phyloP scores from a whole-genome alignment of 345 rosid species.

The Mallotus nudiflorus region DNA sequence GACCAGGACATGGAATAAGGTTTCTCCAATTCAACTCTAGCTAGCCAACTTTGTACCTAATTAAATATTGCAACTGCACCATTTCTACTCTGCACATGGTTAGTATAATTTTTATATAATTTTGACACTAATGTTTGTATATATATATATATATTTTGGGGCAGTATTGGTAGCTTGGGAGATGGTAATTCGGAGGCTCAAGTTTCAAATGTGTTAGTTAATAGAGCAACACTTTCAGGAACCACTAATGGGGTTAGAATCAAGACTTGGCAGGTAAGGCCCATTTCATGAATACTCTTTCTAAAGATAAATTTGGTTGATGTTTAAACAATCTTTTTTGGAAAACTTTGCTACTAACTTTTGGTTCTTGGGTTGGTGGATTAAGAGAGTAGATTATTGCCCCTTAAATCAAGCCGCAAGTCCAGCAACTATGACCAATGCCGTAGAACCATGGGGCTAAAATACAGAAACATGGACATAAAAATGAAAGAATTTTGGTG shows the following conservation, averaged over 20 bases:
- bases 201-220: slow-evolving; percentile 75
- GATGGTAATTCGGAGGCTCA: slow-evolving; percentile 50
- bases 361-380: too few relatives aligned
- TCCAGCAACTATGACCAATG: too few relatives aligned
- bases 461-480: too few relatives aligned
- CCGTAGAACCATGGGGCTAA: too few relatives aligned
- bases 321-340: too few relatives aligned
- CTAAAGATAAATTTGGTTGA: too few relatives aligned
- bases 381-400: too few relatives aligned
- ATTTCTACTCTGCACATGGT: neutral
- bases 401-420: too few relatives aligned
- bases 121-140: neutral
- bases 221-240: slow-evolving; percentile 61
- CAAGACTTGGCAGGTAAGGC: slow-evolving; percentile 90
- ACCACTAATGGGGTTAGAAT: slow-evolving; percentile 84
- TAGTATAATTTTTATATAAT: neutral
- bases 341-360: too few relatives aligned
- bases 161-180: slow-evolving; percentile 91
- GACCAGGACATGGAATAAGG: slow-evolving; percentile 99
- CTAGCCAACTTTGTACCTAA: slow-evolving; percentile 3
- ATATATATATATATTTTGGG: neutral
- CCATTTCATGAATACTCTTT: neutral
- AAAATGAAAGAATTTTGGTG: too few relatives aligned
- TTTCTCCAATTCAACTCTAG: slow-evolving; percentile 11
- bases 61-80: neutral